A percentile compares a stretch with the other conserved stretches of the same genome.
Conservation (phyloP, 257 asterid genomes). For the Plantago major region DNA sequence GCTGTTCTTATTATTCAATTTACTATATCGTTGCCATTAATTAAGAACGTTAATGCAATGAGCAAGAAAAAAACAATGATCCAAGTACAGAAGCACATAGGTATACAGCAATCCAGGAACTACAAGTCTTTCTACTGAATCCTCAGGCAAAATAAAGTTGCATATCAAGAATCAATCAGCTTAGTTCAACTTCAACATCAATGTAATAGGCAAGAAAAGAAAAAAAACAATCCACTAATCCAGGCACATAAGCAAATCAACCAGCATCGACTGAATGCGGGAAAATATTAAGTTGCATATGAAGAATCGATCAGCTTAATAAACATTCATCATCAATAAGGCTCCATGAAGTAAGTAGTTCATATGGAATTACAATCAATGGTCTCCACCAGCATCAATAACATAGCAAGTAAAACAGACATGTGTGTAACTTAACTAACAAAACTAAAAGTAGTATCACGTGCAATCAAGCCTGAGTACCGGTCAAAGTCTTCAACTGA, state of each 20-base stretch:
- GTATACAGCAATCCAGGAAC: no score
- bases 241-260: background rate
- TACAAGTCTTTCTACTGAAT: no score
- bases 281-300: background rate
- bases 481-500: conserved; percentile 80
- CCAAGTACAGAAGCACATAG: background rate
- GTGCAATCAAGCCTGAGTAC: conserved; percentile 69
- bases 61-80: background rate
- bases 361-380: conserved; percentile 12
- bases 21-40: background rate
- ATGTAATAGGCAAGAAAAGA: background rate
- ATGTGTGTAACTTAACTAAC: conserved; percentile 1
- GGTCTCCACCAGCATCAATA: conserved; percentile 11
- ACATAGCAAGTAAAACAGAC: background rate
- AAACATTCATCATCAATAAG: conserved; percentile 1
- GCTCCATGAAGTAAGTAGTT: background rate
- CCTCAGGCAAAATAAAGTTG: no score
- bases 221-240: background rate
- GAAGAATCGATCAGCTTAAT: conserved; percentile 4
- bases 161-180: no score
- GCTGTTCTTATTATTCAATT: no score
- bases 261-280: conserved; percentile 1
- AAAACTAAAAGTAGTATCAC: conserved; percentile 23
- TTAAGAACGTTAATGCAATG: background rate
- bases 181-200: background rate